Evolutionary conservation across 345 rosid genomes (phyloP), one percentile per base, ranked within the genome.

Genomic region (Pugionium cornutum): DNA sequence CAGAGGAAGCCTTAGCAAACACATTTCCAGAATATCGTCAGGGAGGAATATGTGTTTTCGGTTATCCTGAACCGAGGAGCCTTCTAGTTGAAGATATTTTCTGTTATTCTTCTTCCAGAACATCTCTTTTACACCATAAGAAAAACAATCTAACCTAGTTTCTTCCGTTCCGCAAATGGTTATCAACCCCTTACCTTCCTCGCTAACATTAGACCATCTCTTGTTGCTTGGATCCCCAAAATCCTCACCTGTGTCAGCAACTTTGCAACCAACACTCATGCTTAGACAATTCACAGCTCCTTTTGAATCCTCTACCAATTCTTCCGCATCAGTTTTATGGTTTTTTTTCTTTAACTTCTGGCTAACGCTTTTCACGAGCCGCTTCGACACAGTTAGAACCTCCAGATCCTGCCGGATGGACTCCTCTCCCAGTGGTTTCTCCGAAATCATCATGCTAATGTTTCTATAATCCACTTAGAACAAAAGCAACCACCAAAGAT

Each of bases 1-100:
- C 74, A 94, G 55, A 4, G 99, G 99, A 52, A 94, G 90, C 71
- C 95, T 84, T 69, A 90, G 75, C 82, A 94, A 85, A 49, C 97
- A 94, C 90, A 94, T 74, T 77, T 94, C 99, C 40, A 94, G 66
- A 54, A 94, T 80, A 58, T 94, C 99, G 57, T 90, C 96, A 0
- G 97, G 99, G 46, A 94, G 88, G 74, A 83, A 90, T 42, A 83
- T 67, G 31, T 94, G 80, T 84, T 85, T 78, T 73, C 79, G 77
- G 76, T 83, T 69, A 56, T 70, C 69, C 42, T 63, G 81, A 11
- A 64, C 75, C 3, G 83, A 67, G 18, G 18, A 18, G 53, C 77
- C 76, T 52, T 76, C 83, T 7, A 82, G 70, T 41, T 84, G 80
- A 9, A 77, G 11, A 67, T 72, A 73, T 46, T 77, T 94, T 68